Percentiles rank a stretch among this genome's conserved stretches.
These are phyloP conservation scores for Geotrichum reessii DNA, from an alignment of 1,139 yeast species.

Conservation along the genomic window DNA sequence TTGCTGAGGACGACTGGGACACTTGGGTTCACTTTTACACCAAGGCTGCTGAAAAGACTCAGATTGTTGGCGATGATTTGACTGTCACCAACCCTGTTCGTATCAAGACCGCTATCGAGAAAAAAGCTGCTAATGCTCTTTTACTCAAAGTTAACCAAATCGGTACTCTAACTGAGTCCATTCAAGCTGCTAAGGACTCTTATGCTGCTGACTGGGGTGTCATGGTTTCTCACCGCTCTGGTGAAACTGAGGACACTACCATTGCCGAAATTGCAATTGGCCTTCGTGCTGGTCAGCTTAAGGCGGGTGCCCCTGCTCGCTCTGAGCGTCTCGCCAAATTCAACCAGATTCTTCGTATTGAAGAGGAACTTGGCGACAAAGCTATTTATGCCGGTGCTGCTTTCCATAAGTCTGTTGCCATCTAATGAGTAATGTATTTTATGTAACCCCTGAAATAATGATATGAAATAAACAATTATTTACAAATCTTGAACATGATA, in stretches of 20 bases:
- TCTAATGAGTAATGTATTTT: conserved; percentile 18
- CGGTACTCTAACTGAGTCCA: conserved; percentile 86
- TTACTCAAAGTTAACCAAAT: conserved; percentile 89
- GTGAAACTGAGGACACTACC: conserved; percentile 97
- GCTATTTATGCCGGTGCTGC: conserved; percentile 89
- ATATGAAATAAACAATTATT: background rate
- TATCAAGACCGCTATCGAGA: conserved; percentile 89
- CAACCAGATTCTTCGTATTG: conserved; percentile 88
- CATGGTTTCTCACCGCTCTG: conserved; percentile 96
- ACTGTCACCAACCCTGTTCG: conserved; percentile 95
- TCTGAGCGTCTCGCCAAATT: conserved; percentile 98
- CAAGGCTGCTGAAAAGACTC: conserved; percentile 59
- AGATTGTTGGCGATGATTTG: conserved; percentile 94
- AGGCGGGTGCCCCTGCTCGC: conserved; percentile 99
- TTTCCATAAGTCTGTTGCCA: conserved; percentile 49
- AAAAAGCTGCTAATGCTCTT: conserved; percentile 88
- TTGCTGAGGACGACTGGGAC: conserved; percentile 98
- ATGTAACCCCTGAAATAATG: background rate
- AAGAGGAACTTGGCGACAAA: conserved; percentile 94
- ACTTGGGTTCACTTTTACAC: conserved; percentile 85
- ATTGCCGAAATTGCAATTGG: conserved; percentile 96
- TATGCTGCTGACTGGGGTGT: conserved; percentile 95
- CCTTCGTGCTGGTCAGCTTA: conserved; percentile 94
- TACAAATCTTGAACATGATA: background rate
- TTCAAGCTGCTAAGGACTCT: conserved; percentile 87